A percentile compares a stretch with the other conserved stretches of the same genome.
These are phyloP conservation scores for Stephania japonica DNA, from an alignment of 164 flowering plant species.

Conservation along the genomic window DNA sequence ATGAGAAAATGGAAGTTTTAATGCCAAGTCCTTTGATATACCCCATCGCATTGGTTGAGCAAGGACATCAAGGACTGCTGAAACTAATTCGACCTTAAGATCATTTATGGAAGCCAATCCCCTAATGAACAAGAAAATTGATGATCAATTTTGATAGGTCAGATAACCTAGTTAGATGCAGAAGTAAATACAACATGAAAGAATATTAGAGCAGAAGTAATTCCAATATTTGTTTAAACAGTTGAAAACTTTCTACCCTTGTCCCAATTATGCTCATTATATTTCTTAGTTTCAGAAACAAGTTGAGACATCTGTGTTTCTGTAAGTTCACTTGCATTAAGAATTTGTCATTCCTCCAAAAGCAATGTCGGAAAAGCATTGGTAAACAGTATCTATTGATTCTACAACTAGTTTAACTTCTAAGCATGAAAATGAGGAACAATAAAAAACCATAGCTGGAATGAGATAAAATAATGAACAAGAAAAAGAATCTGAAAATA, in stretches of 20 bases:
- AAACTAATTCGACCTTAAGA: slow-evolving; percentile 38
- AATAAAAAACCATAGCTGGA: no score
- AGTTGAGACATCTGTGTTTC: not conserved
- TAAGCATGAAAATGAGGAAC: no score
- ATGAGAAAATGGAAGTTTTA: slow-evolving; percentile 52
- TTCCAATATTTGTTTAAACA: not conserved
- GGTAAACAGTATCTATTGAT: not conserved
- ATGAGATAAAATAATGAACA: no score
- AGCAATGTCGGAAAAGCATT: not conserved
- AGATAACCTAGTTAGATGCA: not conserved
- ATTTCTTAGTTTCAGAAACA: not conserved
- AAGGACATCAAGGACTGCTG: slow-evolving; percentile 42
- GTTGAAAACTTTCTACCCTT: not conserved
- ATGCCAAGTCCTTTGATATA: slow-evolving; percentile 44
- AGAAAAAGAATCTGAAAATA: no score
- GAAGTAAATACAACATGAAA: not conserved
- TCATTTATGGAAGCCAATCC: slow-evolving; percentile 50
- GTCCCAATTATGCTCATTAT: not conserved
- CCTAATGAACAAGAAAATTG: slow-evolving; percentile 37
- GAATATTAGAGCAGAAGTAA: not conserved
- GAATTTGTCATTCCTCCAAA: not conserved
- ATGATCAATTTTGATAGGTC: not conserved
- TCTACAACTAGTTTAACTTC: not conserved
- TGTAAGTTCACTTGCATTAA: not conserved
- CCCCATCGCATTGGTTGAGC: slow-evolving; percentile 69